phyloP scores from a whole-genome alignment of 192 early-diverging fungal species.

The Rhizophlyctis rosea region DNA sequence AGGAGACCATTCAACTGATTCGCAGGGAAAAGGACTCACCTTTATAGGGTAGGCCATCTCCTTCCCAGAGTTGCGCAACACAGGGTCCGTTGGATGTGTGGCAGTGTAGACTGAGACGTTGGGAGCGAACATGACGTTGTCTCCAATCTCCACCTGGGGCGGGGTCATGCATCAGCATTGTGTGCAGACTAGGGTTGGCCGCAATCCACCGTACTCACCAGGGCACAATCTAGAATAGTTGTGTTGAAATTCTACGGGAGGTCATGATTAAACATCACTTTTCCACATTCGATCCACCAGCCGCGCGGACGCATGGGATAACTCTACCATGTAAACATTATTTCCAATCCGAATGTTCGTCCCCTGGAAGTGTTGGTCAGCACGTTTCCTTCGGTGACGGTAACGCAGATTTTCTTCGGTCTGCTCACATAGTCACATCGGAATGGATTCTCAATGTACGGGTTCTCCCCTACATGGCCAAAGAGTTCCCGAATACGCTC shows the following conservation, averaged over 20 bases:
- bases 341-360: conserved; percentile 74
- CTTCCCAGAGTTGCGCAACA: conserved; percentile 17
- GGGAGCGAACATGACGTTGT: conserved; percentile 69
- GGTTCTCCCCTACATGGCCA: conserved; percentile 54
- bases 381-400: background rate
- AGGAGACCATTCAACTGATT: background rate
- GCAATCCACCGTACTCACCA: conserved; percentile 66
- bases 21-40: conserved; percentile 1
- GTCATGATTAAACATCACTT: background rate
- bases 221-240: conserved; percentile 69
- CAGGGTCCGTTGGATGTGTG: conserved; percentile 59
- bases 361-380: conserved; percentile 26
- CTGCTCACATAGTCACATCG: conserved; percentile 66
- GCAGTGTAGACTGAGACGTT: conserved; percentile 73
- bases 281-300: background rate
- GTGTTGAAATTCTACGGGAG: conserved; percentile 61
- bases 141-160: conserved; percentile 44
- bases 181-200: background rate
- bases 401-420: background rate
- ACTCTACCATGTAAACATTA: conserved; percentile 58
- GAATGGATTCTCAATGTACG: conserved; percentile 66
- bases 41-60: conserved; percentile 37
- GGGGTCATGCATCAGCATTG: background rate
- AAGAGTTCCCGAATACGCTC: conserved; percentile 45
- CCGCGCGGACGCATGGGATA: conserved; percentile 4